These are phyloP conservation scores for Pseudogymnoascus sp. DNA, from an alignment of 2,329 filamentous ascomycete species.

Conservation along the genomic window DNA sequence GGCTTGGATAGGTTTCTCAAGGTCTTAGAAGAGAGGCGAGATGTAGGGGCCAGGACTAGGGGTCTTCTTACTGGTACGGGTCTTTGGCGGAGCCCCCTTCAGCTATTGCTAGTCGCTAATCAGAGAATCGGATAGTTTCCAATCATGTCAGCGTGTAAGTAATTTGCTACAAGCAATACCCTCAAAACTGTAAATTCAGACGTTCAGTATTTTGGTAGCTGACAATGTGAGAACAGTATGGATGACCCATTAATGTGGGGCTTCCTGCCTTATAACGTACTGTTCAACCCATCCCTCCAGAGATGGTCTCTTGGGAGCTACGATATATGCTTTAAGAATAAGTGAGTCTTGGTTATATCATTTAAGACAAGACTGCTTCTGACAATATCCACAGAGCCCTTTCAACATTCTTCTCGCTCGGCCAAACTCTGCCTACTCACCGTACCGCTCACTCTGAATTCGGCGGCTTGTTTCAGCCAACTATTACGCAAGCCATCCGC, in stretches of 20 bases:
- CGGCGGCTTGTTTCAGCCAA: conserved; percentile 85
- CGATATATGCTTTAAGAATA: conserved; percentile 89
- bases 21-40: conserved; percentile 63
- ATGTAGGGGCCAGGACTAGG: conserved; percentile 56
- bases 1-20: conserved; percentile 69
- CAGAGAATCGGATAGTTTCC: conserved; percentile 48
- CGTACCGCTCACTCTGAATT: conserved; percentile 64
- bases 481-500: conserved; percentile 75
- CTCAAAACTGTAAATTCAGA: not conserved
- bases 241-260: conserved; percentile 96
- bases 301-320: conserved; percentile 88
- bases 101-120: conserved; percentile 11
- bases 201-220: conserved; percentile 1
- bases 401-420: conserved; percentile 75
- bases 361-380: not conserved
- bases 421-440: conserved; percentile 86
- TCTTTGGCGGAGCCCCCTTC: not conserved
- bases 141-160: conserved; percentile 87
- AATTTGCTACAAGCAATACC: conserved; percentile 15
- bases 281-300: conserved; percentile 63
- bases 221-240: conserved; percentile 47
- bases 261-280: conserved; percentile 66
- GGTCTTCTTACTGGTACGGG: conserved; percentile 73
- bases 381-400: conserved; percentile 42
- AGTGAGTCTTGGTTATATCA: conserved; percentile 40